Base-by-base conservation (phyloP, 208 protist genomes). In the Porcisia hertigi region DNA sequence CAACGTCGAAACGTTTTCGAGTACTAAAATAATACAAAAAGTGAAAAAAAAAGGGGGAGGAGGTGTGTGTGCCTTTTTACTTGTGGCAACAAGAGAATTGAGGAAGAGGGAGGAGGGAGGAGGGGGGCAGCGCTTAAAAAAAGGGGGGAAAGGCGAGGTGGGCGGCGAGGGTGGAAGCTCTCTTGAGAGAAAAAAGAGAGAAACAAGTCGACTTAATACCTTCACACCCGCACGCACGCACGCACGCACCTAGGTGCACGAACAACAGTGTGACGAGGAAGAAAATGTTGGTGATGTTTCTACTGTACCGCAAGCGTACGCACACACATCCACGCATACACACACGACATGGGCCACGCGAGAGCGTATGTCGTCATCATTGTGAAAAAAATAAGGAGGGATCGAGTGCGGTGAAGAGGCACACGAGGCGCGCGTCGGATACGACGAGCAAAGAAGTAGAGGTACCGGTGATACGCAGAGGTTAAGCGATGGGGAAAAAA, bases 1-100 rank as follows among this genome's bases (percentile, higher is more conserved):
- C 78, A 79, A 59, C 78, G 47, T 43, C 88, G 89, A 69, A 96
- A 88, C 92, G 89, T 91, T 71, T 71, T 71, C 30, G 66, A 54
- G 4, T 30, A 30, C 30, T 30, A 30, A 30, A 30, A 30, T 30
- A 30, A 30, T 30, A 30, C 30, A 36, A n/a, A 3, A 7, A 57
- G 36, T 14, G 20, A 54, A 45, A 25, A 20, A 36, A 65, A 47
- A 36, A 34, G 39, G 4, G 3, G 0, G 18, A 30, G 39, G 30
- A 41, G 23, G 54, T n/a, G 47, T n/a, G 39, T 36, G 36, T 34
- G 23, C 25, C 63, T 20, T 34, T 12, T n/a, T 30, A 25, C n/a
- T 59, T 49, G 39, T 49, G 20, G 23, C 47, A 12, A 52, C 14
- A 67, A n/a, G 41, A 23, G 47, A 52, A 1, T 12, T 67, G 20